Evolutionary conservation across 495 filamentous ascomycete species (phyloP), one percentile per base, ranked within the genome.

Genomic region (Lineolata rhizophorae): DNA sequence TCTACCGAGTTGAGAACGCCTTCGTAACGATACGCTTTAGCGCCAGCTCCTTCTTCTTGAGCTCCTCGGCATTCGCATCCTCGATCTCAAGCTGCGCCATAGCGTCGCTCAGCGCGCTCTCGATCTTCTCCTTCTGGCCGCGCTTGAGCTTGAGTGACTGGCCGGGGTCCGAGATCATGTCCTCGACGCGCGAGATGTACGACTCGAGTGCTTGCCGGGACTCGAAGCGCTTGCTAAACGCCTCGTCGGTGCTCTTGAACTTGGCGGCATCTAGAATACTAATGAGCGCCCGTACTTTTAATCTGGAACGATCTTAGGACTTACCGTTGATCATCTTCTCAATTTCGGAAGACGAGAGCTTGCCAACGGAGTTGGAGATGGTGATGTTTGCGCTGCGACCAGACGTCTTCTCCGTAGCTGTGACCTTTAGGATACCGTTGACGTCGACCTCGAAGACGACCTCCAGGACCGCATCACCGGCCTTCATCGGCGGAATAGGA

Each of bases 371-470:
- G 70, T 99, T 99, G 53, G 82, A 85, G 60, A 99, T 99, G 49
- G 90, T 95, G 57, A 99, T 99, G 69, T 99, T 99, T 55, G 87
- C 87, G 48, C 67, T 84, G 47, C 90, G 81, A 44, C 87, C 87
- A 28, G 90, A 94, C 42, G 84, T 82, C 76, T 99, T 99, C 67
- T 99, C 87, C 24, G 83, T 93, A 41, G 87, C 87, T 42, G 90
- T 99, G 45, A 99, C 87, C 72, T 99, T 99, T 49, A 99, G 75
- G 56, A 99, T 95, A 73, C 87, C 87, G 62, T 99, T 99, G 67
- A 94, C 87, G 44, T 99, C 87, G 51, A 99, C 87, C 62, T 99
- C 87, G 58, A 99, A 95, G 51, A 95, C 84, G 46, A 85, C 79
- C 58, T 99, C 87, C 17, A 99, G 72, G 44, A 91, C 85, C 43